Evolutionary conservation across 2,329 filamentous ascomycete species (phyloP).

Genomic region (Ambrosiella xylebori): DNA sequence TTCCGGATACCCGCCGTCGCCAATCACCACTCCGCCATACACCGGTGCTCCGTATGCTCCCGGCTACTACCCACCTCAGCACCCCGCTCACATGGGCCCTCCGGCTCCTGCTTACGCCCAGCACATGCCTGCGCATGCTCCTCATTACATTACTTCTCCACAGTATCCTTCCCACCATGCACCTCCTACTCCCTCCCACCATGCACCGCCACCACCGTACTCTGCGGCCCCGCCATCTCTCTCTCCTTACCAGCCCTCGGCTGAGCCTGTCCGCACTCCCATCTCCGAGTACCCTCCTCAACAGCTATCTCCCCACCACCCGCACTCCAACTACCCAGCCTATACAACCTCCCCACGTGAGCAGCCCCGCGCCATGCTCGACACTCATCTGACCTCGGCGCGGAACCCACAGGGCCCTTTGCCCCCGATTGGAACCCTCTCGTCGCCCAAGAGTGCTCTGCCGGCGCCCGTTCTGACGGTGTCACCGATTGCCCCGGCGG

Average conservation of each 20-base stretch:
- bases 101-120: constrained; percentile 12
- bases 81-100: constrained; percentile 15
- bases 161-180: constrained; percentile 20
- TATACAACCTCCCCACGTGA: neutral
- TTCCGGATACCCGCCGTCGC: constrained; percentile 23
- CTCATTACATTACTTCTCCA: constrained; percentile 17
- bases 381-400: constrained; percentile 21
- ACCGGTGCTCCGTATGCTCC: constrained; percentile 23
- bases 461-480: constrained; percentile 30
- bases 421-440: constrained; percentile 23
- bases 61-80: constrained; percentile 20
- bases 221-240: constrained; percentile 12
- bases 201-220: constrained; percentile 2
- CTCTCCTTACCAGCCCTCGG: constrained; percentile 6
- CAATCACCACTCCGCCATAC: constrained; percentile 36
- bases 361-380: constrained; percentile 20
- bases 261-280: constrained; percentile 10
- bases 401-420: constrained; percentile 28
- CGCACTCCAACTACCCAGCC: constrained; percentile 14
- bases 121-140: constrained; percentile 18
- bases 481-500: constrained; percentile 25
- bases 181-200: constrained; percentile 14
- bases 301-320: constrained; percentile 14
- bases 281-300: constrained; percentile 25
- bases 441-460: constrained; percentile 23